A percentile compares a stretch with the other conserved stretches of the same genome.
Conservation (phyloP, 2,329 filamentous ascomycete genomes). For the Blastomyces percursus region DNA sequence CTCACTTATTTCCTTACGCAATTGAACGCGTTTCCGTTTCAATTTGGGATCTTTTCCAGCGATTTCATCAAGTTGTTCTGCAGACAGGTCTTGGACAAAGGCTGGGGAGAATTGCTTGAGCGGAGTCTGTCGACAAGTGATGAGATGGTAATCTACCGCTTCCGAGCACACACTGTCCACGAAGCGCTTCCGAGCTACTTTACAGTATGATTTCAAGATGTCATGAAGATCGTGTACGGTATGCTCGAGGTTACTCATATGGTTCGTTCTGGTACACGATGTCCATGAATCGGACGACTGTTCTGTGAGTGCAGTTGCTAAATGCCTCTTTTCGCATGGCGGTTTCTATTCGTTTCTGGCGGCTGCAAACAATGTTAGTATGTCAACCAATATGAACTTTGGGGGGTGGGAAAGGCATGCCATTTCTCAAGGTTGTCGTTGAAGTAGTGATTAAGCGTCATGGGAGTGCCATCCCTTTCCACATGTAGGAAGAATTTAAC, state of each 20-base stretch:
- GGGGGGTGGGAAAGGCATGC: too few species aligned
- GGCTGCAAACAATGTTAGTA: too few species aligned
- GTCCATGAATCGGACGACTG: not conserved
- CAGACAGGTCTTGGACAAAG: slow-evolving; percentile 40
- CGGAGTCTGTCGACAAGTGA: slow-evolving; percentile 34
- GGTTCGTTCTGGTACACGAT: not conserved
- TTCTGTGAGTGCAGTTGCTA: not conserved
- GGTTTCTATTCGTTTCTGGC: too few species aligned
- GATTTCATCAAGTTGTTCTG: slow-evolving; percentile 43
- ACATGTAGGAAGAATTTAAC: too few species aligned
- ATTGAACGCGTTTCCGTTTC: slow-evolving; percentile 31
- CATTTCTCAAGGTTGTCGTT: too few species aligned
- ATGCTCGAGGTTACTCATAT: slow-evolving; percentile 28
- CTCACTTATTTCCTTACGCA: slow-evolving; percentile 36
- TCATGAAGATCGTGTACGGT: slow-evolving; percentile 26
- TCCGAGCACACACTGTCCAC: slow-evolving; percentile 52
- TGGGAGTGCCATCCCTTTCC: too few species aligned
- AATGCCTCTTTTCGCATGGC: slow-evolving; percentile 5
- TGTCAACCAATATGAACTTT: too few species aligned
- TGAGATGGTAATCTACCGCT: slow-evolving; percentile 44
- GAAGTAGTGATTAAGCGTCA: too few species aligned
- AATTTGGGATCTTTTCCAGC: slow-evolving; percentile 45
- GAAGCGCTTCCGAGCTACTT: too few species aligned
- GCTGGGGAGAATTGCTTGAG: slow-evolving; percentile 35
- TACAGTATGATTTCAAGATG: slow-evolving; percentile 49